Conservation (phyloP, 768 basidiomycete genomes). For the Xerocomus brunneocitrinus region DNA sequence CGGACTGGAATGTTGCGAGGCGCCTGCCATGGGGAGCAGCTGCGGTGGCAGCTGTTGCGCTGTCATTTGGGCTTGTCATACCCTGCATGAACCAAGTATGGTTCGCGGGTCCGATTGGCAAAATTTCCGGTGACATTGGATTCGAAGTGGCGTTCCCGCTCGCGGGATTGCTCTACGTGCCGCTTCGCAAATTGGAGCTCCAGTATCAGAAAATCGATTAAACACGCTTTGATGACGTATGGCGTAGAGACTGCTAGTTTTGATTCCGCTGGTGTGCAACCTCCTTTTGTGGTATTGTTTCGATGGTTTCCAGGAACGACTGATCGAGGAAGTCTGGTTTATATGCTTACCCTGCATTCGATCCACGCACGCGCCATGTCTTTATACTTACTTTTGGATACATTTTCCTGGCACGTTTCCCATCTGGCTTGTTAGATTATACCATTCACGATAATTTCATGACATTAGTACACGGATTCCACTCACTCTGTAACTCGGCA, state of each 20-base stretch:
- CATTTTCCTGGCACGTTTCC: not conserved
- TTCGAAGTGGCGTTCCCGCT: slow-evolving; percentile 55
- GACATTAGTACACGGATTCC: not conserved
- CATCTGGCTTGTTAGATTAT: not conserved
- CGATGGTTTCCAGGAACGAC: slow-evolving; percentile 20
- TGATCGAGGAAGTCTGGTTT: slow-evolving; percentile 7
- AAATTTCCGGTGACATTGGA: slow-evolving; percentile 64
- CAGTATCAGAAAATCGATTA: slow-evolving; percentile 27
- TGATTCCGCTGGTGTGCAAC: not conserved
- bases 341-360: not conserved
- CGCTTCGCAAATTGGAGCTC: slow-evolving; percentile 50
- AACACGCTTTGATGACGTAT: slow-evolving; percentile 1
- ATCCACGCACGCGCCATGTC: slow-evolving; percentile 3
- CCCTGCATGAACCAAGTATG: slow-evolving; percentile 70
- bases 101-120: slow-evolving; percentile 67
- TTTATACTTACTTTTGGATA: not conserved
- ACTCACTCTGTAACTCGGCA: not conserved
- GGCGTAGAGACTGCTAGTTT: slow-evolving; percentile 6
- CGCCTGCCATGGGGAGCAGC: slow-evolving; percentile 60
- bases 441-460: not conserved
- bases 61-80: slow-evolving; percentile 53
- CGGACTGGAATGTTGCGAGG: slow-evolving; percentile 47
- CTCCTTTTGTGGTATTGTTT: slow-evolving; percentile 8
- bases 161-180: slow-evolving; percentile 47
- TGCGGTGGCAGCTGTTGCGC: slow-evolving; percentile 47